Conservation (phyloP, 495 filamentous ascomycete genomes). For the Acidiella bohemica region DNA sequence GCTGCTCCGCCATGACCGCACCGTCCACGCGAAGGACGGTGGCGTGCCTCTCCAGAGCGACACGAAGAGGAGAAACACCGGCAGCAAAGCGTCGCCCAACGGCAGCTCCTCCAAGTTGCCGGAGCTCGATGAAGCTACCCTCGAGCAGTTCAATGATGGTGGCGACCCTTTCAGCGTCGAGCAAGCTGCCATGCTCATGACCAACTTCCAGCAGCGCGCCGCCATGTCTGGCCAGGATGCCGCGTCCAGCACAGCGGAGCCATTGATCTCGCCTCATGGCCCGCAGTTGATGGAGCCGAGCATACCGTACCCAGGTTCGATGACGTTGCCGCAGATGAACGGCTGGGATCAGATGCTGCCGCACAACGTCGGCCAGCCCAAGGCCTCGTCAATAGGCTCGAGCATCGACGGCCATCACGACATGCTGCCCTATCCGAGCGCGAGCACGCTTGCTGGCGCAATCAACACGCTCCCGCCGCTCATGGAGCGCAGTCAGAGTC, state of each 20-base stretch:
- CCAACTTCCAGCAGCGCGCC: slow-evolving; percentile 95
- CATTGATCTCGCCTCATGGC: slow-evolving; percentile 55
- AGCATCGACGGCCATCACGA: slow-evolving; percentile 55
- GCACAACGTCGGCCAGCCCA: slow-evolving; percentile 39
- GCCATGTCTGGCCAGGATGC: slow-evolving; percentile 65
- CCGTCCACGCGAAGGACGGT: slow-evolving; percentile 97
- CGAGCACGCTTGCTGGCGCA: slow-evolving; percentile 40
- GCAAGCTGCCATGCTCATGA: slow-evolving; percentile 97
- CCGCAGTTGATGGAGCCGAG: slow-evolving; percentile 30
- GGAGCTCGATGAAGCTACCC: slow-evolving; percentile 69
- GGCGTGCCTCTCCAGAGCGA: slow-evolving; percentile 90
- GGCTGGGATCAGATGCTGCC: slow-evolving; percentile 70
- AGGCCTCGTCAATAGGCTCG: slow-evolving; percentile 52
- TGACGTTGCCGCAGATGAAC: slow-evolving; percentile 73
- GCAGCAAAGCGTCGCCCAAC: slow-evolving; percentile 45
- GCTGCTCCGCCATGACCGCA: slow-evolving; percentile 91
- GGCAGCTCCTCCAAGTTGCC: slow-evolving; percentile 70
- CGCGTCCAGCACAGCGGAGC: slow-evolving; percentile 43
- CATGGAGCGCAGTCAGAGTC: slow-evolving; percentile 49
- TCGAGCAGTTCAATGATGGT: slow-evolving; percentile 91
- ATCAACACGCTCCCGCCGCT: slow-evolving; percentile 49
- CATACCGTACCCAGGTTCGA: slow-evolving; percentile 55
- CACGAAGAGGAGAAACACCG: slow-evolving; percentile 69
- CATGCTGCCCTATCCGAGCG: slow-evolving; percentile 39
- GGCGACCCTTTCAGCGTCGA: slow-evolving; percentile 95